These are phyloP conservation scores for Epichloe festucae DNA, from an alignment of 2,329 filamentous ascomycete species.

Conservation along the genomic window DNA sequence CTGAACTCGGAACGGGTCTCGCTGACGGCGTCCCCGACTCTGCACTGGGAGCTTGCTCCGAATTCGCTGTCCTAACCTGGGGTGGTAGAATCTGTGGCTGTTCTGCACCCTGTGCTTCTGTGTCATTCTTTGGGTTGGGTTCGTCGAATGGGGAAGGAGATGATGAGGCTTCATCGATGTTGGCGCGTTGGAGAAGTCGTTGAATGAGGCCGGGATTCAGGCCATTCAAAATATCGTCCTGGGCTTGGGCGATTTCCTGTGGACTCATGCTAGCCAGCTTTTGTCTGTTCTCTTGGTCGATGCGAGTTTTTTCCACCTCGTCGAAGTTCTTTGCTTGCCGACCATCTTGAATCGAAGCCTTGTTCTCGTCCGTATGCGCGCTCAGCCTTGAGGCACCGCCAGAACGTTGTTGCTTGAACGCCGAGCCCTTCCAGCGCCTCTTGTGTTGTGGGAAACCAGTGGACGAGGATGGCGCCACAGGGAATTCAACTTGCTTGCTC, in stretches of 20 bases:
- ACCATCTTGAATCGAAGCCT: neutral
- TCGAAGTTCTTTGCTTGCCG: conserved; percentile 17
- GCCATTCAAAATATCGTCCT: conserved; percentile 64
- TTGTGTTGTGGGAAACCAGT: conserved; percentile 85
- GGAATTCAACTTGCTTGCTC: conserved; percentile 46
- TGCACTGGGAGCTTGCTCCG: neutral
- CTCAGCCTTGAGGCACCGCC: conserved; percentile 8
- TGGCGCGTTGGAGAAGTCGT: conserved; percentile 61
- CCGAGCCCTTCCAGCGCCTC: conserved; percentile 58
- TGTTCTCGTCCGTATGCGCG: neutral
- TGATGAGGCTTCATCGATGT: conserved; percentile 48
- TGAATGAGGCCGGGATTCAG: conserved; percentile 67
- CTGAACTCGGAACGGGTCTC: neutral
- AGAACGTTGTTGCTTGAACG: conserved; percentile 55
- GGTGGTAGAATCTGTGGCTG: neutral
- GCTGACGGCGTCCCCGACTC: neutral
- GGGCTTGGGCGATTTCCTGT: conserved; percentile 68
- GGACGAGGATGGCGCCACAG: conserved; percentile 28
- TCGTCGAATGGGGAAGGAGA: conserved; percentile 31
- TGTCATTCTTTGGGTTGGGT: neutral
- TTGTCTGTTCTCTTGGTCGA: conserved; percentile 71
- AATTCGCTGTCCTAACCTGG: neutral
- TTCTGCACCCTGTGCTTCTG: neutral
- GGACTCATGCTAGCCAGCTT: conserved; percentile 66
- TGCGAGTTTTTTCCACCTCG: conserved; percentile 52